Evolutionary conservation across 805 yeast genomes (phyloP).

Genomic region (Blastobotrys mokoenaii): DNA sequence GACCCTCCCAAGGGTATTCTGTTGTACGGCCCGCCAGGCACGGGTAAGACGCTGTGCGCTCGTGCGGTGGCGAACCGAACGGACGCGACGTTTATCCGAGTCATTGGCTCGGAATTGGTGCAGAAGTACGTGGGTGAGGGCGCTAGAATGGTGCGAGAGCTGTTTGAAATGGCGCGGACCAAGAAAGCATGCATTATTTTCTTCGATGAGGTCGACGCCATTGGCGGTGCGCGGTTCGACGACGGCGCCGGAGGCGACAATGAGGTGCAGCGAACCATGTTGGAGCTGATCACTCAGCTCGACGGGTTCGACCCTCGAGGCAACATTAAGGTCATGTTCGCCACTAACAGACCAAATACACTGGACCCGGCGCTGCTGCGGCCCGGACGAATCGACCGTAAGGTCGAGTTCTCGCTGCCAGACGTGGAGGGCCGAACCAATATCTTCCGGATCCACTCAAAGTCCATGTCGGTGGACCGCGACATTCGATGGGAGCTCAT

Average conservation of each 20-base stretch:
- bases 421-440: slow-evolving; percentile 97
- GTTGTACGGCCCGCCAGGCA: slow-evolving; percentile 97
- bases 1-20: slow-evolving; percentile 99
- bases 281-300: slow-evolving; percentile 93
- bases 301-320: slow-evolving; percentile 99
- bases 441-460: slow-evolving; percentile 93
- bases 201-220: slow-evolving; percentile 97
- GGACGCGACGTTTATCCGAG: slow-evolving; percentile 96
- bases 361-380: slow-evolving; percentile 95
- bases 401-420: slow-evolving; percentile 93
- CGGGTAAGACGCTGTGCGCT: slow-evolving; percentile 97
- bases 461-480: slow-evolving; percentile 95
- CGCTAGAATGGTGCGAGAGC: slow-evolving; percentile 98
- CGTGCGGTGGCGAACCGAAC: slow-evolving; percentile 99
- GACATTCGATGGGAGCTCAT: slow-evolving; percentile 98
- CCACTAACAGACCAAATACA: slow-evolving; percentile 96
- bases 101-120: slow-evolving; percentile 95
- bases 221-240: slow-evolving; percentile 99
- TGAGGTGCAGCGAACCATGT: slow-evolving; percentile 98
- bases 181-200: slow-evolving; percentile 97
- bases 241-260: slow-evolving; percentile 99
- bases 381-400: slow-evolving; percentile 98
- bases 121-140: slow-evolving; percentile 99
- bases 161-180: slow-evolving; percentile 98
- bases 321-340: slow-evolving; percentile 98